phyloP scores from a whole-genome alignment of 257 asterid species.

The Lavandula angustifolia region DNA sequence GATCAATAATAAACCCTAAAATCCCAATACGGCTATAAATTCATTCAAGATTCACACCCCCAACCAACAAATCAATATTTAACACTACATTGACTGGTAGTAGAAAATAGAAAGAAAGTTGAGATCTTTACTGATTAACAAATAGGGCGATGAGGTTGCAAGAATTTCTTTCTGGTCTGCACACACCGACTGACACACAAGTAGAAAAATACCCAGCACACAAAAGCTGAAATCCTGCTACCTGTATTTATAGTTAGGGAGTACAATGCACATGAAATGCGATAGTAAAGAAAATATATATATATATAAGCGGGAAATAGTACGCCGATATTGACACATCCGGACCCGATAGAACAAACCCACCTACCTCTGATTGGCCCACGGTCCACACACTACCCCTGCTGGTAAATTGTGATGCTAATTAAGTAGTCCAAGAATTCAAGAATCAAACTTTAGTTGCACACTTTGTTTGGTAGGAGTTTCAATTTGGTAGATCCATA shows the following conservation, averaged over 20 bases:
- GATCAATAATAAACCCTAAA: slow-evolving; percentile 29
- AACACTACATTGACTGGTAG: background rate
- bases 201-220: slow-evolving; percentile 12
- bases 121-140: slow-evolving; percentile 46
- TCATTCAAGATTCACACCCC: slow-evolving; percentile 33
- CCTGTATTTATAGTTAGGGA: slow-evolving; percentile 47
- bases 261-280: slow-evolving; percentile 9
- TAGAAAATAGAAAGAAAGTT: slow-evolving; percentile 16
- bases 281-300: background rate
- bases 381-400: background rate
- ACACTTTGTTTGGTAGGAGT: slow-evolving; percentile 23
- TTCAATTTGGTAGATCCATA: background rate
- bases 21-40: too few species aligned
- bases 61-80: background rate
- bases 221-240: slow-evolving; percentile 26
- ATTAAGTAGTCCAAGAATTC: slow-evolving; percentile 31
- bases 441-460: slow-evolving; percentile 29
- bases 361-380: slow-evolving; percentile 20
- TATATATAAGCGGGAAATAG: slow-evolving; percentile 42
- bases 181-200: slow-evolving; percentile 3
- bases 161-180: slow-evolving; percentile 25
- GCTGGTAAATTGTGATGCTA: slow-evolving; percentile 33
- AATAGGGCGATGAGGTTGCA: slow-evolving; percentile 12
- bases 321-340: slow-evolving; percentile 17
- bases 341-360: slow-evolving; percentile 14